These are phyloP conservation scores for Arbutus unedo DNA, from an alignment of 148 eudicot genomes.

Conservation along the genomic window DNA sequence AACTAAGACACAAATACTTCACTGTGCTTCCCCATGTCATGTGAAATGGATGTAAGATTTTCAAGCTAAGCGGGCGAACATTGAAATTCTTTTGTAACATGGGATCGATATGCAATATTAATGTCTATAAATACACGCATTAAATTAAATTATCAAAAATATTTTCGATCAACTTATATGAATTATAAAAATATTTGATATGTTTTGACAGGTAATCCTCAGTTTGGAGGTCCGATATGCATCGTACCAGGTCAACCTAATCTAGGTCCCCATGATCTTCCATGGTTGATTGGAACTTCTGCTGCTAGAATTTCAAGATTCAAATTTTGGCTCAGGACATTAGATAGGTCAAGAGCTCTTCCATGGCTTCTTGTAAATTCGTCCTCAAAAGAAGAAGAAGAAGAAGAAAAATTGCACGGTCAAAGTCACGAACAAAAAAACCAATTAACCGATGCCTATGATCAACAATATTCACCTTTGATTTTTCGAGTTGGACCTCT, in stretches of 20 bases:
- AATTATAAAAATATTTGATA: neutral
- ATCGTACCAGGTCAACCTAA: slow-evolving; percentile 25
- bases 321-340: slow-evolving; percentile 40
- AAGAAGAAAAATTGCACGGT: neutral
- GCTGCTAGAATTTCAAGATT: slow-evolving; percentile 33
- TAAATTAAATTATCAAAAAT: no score
- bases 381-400: slow-evolving; percentile 31
- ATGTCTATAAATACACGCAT: no score
- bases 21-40: no score
- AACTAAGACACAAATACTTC: no score
- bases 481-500: slow-evolving; percentile 44
- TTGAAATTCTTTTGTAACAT: no score
- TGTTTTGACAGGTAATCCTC: neutral
- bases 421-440: neutral
- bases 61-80: no score
- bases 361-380: slow-evolving; percentile 41
- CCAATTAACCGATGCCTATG: neutral
- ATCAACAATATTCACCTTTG: slow-evolving; percentile 11
- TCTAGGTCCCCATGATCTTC: slow-evolving; percentile 32
- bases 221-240: slow-evolving; percentile 19
- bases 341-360: slow-evolving; percentile 29
- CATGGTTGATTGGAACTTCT: slow-evolving; percentile 47
- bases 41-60: no score
- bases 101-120: no score
- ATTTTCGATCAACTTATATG: no score